Conservation (phyloP, 352 stramenopile species). For the Aphanomyces stellatus region DNA sequence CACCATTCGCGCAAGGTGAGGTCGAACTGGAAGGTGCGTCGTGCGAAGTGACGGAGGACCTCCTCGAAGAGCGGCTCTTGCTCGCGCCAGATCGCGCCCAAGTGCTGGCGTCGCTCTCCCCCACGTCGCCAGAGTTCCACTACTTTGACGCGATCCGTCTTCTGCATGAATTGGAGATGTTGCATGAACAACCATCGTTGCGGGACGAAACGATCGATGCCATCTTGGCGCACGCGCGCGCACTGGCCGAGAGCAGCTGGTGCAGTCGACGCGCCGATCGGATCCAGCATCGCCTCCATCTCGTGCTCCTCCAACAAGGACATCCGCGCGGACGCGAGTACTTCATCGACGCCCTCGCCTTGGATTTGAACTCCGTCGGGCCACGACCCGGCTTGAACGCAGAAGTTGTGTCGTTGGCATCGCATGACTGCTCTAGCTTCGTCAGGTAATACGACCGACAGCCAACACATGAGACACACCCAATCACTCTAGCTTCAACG, state of each 20-base stretch:
- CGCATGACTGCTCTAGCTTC: background rate
- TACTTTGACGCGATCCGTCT: slow-evolving; percentile 17
- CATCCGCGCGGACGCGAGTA: background rate
- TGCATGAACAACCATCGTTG: background rate
- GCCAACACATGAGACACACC: background rate
- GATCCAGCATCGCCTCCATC: slow-evolving; percentile 1
- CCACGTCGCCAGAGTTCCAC: background rate
- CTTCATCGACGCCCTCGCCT: background rate
- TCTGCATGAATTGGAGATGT: slow-evolving; percentile 6
- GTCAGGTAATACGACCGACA: background rate
- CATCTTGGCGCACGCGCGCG: background rate
- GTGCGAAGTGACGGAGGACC: background rate
- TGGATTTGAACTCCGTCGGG: background rate
- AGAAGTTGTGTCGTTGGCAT: background rate
- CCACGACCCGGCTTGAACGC: background rate
- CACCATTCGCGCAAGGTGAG: background rate
- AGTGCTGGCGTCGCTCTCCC: background rate
- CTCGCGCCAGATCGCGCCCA: background rate
- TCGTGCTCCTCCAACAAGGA: slow-evolving; percentile 1
- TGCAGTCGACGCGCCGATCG: background rate
- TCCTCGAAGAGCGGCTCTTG: slow-evolving; percentile 3
- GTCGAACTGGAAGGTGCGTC: background rate
- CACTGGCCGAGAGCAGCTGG: background rate
- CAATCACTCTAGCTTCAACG: background rate
- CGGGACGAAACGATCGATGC: background rate